Evolutionary conservation across 164 flowering plant genomes (phyloP).

Genomic region (Kingdonia uniflora): DNA sequence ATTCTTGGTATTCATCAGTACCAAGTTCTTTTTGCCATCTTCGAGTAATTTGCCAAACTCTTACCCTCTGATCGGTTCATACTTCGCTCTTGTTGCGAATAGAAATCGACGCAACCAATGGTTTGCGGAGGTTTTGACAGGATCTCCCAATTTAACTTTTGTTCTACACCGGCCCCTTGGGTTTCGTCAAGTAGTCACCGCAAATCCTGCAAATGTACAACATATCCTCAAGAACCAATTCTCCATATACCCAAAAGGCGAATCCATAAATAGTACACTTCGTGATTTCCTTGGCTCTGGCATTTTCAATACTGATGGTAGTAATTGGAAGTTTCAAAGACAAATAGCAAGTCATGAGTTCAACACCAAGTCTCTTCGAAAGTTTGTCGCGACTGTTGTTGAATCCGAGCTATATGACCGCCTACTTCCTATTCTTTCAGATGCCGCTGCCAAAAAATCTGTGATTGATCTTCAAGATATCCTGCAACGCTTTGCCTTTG

Average conservation of each 20-base stretch:
- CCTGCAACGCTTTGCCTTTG: conserved; percentile 45
- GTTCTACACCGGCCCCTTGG: not conserved
- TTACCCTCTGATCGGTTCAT: not conserved
- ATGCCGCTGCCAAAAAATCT: conserved; percentile 14
- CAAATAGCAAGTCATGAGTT: conserved; percentile 38
- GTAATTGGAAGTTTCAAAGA: conserved; percentile 43
- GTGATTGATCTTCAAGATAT: conserved; percentile 43
- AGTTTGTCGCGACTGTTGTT: conserved; percentile 27
- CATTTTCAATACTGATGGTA: conserved; percentile 36
- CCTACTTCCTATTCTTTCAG: conserved; percentile 25
- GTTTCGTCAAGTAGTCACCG: too few species aligned
- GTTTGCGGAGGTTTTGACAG: not conserved
- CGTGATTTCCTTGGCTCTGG: conserved; percentile 37
- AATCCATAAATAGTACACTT: not conserved
- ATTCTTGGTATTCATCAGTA: not conserved
- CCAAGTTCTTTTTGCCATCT: not conserved
- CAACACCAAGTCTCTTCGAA: conserved; percentile 40
- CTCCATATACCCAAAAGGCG: conserved; percentile 32
- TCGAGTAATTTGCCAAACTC: too few species aligned
- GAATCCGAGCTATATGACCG: conserved; percentile 31
- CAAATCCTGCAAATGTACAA: too few species aligned
- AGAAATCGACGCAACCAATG: not conserved
- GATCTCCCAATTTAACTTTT: not conserved
- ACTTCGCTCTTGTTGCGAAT: not conserved
- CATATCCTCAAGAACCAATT: not conserved